Base-by-base conservation (phyloP, 2,329 filamentous ascomycete genomes). In the Alternaria brassicicola region DNA sequence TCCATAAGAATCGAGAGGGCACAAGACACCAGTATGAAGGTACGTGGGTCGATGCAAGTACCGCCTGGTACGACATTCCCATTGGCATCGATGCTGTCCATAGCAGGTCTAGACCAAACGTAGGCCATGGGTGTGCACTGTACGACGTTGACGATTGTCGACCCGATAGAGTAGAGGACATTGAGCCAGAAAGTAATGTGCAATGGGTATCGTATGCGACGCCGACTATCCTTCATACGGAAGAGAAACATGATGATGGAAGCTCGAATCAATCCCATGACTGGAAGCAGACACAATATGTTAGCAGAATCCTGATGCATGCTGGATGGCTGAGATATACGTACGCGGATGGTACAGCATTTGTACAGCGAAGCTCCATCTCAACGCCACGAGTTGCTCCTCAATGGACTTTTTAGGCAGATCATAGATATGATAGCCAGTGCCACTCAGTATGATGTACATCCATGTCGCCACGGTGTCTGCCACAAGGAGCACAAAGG, bases 161-260 rank as follows among this genome's bases (percentile, higher is more conserved):
- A 73, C 17, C 70, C 71, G 30, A 75, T 48, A 8, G 73, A 68
- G 57, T 76, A 76, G 4, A 69, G 59, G 33, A 78, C 60, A 45
- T 78, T 78, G 49, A 77, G 60, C 65, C 72, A 73, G 59, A 75
- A 75, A 21, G 74, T 72, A 12, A 64, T 47, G 36, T 74, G 68
- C n/a, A 78, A 61, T 1, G 73, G 69, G 36, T 69, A 65, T 17
- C 65, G 60, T 46, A 78, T 73, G 13, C 62, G 56, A 26, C 63
- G 61, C 17, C 75, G 66, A 28, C 62, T 62, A 39, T 78, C 76
- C 45, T 73, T 73, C 52, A 78, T 70, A 5, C 76, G 72, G 46
- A 75, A 75, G 3, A 78, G 68, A 43, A 78, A 78, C 63, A 76
- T 63, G 45, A 78, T 75, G 50, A 78, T 74, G 12, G 75, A 76